Evolutionary conservation across 331 rosid species (phyloP), one percentile per base, ranked within the genome.

Genomic region (Quercus phellos): DNA sequence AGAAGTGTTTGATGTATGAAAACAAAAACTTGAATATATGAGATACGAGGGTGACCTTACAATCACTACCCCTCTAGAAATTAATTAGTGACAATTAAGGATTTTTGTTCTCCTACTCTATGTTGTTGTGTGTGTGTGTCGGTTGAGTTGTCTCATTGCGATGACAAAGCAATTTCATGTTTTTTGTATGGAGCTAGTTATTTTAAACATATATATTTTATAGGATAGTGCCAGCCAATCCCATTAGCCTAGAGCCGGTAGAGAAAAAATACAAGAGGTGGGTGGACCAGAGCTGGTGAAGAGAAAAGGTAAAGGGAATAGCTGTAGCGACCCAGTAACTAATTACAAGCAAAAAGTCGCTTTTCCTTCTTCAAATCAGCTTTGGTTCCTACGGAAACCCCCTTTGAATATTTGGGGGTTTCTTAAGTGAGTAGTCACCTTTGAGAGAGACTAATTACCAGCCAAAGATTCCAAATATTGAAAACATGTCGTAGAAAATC

Each of bases 271-370:
- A 38, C 5, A 24, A 56, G 85, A 84, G 76, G 93, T 85, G 81
- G 95, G 86, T 84, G 96, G 84, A 77, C 4, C 42, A 67, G 74
- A 56, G 84, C 70, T 26, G 79, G 79, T 67, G 84, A 50, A 38
- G 68, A 53, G 61, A n/a, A 58, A 34, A 29, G 68, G 72, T 50
- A 69, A 70, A 73, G 78, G 74, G 63, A 68, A 58, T 51, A 74
- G 78, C n/a, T 74, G 51, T 26, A 85, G 93, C 83, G 93, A 91
- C 97, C 81, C 81, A 70, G 79, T 84, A 93, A 91, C 98, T 84
- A 91, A 89, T 93, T 85, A 84, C 92, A 93, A 87, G 90, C 87
- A 60, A 79, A 46, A 83, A 76, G 98, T 93, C 94, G 90, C 93
- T 93, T 91, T 93, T 84, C 85, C 94, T 89, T 93, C 29, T 82